These are phyloP conservation scores for Fraxinus dipetala DNA, from an alignment of 305 asterid species.

Conservation along the genomic window DNA sequence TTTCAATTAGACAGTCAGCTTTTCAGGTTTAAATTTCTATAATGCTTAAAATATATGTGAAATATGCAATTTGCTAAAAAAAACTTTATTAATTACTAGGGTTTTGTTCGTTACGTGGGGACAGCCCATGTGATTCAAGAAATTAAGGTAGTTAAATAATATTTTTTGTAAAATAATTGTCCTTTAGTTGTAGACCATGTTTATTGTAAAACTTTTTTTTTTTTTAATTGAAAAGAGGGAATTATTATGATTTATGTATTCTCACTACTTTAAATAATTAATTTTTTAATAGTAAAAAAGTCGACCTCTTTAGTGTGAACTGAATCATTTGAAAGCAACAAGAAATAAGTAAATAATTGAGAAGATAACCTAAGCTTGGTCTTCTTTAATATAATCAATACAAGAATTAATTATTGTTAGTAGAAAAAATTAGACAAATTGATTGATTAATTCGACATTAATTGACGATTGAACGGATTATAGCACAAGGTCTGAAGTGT, in stretches of 20 bases:
- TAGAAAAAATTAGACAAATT: not conserved
- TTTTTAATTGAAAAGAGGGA: not conserved
- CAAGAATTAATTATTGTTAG: not conserved
- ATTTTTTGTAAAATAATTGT: not conserved
- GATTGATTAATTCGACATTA: not conserved
- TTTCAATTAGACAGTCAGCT: slow-evolving; percentile 17
- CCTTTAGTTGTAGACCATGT: not conserved
- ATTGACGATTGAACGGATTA: not conserved
- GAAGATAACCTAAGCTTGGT: not conserved
- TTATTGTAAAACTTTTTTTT: not conserved
- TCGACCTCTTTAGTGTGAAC: not conserved
- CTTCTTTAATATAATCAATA: not conserved
- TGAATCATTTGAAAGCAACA: slow-evolving; percentile 1
- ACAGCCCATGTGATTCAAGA: slow-evolving; percentile 1
- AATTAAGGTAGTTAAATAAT: not conserved
- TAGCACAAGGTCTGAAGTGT: not conserved
- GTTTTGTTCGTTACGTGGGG: not conserved
- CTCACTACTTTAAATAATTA: not conserved
- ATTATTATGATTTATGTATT: not conserved
- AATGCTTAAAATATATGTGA: not conserved
- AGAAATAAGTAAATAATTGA: not conserved
- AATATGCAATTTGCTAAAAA: not conserved
- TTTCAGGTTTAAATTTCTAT: not conserved
- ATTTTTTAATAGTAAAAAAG: not conserved
- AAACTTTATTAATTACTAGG: not conserved